Evolutionary conservation across 2,329 filamentous ascomycete species (phyloP).

Genomic region (Claviceps sp.): DNA sequence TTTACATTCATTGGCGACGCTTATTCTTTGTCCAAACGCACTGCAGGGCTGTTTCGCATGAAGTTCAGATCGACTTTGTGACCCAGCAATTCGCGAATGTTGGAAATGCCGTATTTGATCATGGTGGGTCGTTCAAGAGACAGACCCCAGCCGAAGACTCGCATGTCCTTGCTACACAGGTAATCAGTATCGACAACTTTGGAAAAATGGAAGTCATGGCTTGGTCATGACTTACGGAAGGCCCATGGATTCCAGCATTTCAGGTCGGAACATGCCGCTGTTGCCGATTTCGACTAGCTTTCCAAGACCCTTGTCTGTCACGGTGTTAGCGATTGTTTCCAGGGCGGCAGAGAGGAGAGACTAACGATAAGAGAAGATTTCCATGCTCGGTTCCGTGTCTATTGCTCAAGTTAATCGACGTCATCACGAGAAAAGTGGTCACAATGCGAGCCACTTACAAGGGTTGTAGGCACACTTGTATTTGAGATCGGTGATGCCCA

Average conservation of each 20-base stretch:
- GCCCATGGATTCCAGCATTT: slow-evolving; percentile 94
- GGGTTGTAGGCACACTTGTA: slow-evolving; percentile 70
- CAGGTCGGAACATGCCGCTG: slow-evolving; percentile 95
- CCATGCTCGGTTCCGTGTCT: slow-evolving; percentile 88
- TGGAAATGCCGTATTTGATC: slow-evolving; percentile 86
- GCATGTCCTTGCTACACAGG: slow-evolving; percentile 51
- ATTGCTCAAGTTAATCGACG: slow-evolving; percentile 58
- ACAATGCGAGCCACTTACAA: slow-evolving; percentile 4
- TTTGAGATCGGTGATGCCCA: slow-evolving; percentile 72
- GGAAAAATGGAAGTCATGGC: background rate
- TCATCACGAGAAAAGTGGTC: background rate
- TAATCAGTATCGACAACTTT: background rate
- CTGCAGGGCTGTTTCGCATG: slow-evolving; percentile 82
- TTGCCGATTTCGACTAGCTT: slow-evolving; percentile 98
- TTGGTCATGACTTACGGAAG: slow-evolving; percentile 38
- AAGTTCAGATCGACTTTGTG: slow-evolving; percentile 93
- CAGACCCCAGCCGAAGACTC: slow-evolving; percentile 88
- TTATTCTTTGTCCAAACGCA: slow-evolving; percentile 75
- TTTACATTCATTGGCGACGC: no score
- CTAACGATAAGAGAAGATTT: slow-evolving; percentile 78
- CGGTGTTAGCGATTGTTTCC: background rate
- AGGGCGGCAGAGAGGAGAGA: background rate
- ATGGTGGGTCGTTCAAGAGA: slow-evolving; percentile 90
- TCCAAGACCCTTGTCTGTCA: slow-evolving; percentile 55
- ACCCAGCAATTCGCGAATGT: slow-evolving; percentile 83